Conservation (phyloP, 805 yeast genomes). For the Hanseniaspora thailandica region DNA sequence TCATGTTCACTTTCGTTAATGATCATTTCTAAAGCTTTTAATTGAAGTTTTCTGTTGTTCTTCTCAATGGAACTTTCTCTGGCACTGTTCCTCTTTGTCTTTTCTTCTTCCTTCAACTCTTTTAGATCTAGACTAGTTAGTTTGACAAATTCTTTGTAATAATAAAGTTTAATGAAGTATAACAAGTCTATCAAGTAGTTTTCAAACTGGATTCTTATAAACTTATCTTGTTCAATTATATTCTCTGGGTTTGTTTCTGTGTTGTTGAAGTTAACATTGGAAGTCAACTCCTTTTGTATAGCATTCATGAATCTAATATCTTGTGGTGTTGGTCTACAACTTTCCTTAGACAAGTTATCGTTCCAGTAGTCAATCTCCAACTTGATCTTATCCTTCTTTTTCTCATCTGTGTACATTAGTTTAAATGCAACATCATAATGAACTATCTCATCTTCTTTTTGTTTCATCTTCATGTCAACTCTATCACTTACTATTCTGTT, state of each 20-base stretch:
- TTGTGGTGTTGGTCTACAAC: not conserved
- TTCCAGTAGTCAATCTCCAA: constrained; percentile 9
- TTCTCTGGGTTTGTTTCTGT: not conserved
- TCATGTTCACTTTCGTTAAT: constrained; percentile 9
- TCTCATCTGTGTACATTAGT: not conserved
- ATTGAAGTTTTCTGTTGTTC: not conserved
- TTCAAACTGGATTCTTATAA: constrained; percentile 11
- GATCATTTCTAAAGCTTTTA: constrained; percentile 8
- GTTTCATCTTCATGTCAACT: not conserved
- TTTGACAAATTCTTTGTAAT: constrained; percentile 10
- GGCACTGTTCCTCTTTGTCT: not conserved
- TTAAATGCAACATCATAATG: constrained; percentile 12
- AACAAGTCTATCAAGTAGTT: constrained; percentile 9
- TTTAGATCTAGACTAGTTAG: constrained; percentile 5
- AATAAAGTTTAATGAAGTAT: constrained; percentile 8
- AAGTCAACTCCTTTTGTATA: not conserved
- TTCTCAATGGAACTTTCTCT: constrained; percentile 11
- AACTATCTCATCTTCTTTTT: not conserved
- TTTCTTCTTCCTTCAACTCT: not conserved
- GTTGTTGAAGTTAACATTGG: not conserved
- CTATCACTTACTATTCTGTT: not conserved
- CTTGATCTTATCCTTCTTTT: not conserved
- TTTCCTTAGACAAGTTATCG: not conserved
- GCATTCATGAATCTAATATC: constrained; percentile 8
- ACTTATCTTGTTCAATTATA: constrained; percentile 3